Base-by-base conservation (phyloP, 352 stramenopile genomes). In the Pythium pectinolyticum region DNA sequence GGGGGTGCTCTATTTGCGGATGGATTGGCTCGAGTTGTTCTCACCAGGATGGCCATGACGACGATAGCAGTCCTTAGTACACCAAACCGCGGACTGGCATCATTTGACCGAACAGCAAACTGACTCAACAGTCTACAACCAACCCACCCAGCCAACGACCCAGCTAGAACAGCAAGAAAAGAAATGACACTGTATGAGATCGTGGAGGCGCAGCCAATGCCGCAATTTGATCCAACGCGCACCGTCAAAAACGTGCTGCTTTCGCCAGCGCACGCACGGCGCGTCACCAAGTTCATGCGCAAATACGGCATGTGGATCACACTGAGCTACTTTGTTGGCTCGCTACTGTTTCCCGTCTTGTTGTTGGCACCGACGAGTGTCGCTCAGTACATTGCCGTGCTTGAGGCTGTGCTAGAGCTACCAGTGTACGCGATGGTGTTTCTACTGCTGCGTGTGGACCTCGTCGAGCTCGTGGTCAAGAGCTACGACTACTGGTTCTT, bases 401-500 rank as follows among this genome's bases (percentile, higher is more conserved):
- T 61, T 8, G 54, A 61, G 31, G 41, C 27, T 7, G 11, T 43
- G 3, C 12, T 61, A 0, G 54, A 61, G 31, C 1, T 61, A 2
- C 54, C 54, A 15, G 31, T 19, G 3, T 61, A 32, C 40, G 19
- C 20, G 22, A 22, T 52, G 0, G 19, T 30, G 15, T 32, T 61
- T 10, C 39, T 61, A 15, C 4, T 40, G n/a, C 63, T 74, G 0
- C 67, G 67, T 8, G 32, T 48, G 24, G 69, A 70, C 15, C 60
- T 70, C 24, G 27, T 73, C 17, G n/a, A 22, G 11, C 40, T 67
- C n/a, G 28, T 73, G 4, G 6, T 48, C 0, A 19, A 19, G n/a
- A 59, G 57, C 15, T 67, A 75, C 56, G 69, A 75, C 48, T 65
- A 65, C 12, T 75, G 64, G 64, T 69, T 75, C 56, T 69, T 73